These are phyloP conservation scores for Tolypocladium pustulatum DNA, from an alignment of 2,329 filamentous ascomycete genomes.

Conservation along the genomic window DNA sequence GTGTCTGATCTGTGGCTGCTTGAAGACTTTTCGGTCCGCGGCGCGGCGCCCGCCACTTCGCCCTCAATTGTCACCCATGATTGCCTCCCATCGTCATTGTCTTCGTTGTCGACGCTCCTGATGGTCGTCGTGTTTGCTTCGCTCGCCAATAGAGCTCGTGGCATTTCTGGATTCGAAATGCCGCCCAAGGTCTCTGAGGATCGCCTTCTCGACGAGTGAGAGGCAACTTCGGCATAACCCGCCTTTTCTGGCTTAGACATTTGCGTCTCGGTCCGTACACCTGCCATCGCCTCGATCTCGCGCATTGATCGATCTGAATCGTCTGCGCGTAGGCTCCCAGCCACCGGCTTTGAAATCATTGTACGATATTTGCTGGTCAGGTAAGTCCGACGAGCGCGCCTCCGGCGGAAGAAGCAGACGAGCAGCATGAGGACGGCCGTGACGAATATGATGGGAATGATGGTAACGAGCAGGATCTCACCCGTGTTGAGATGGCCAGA, in stretches of 20 bases:
- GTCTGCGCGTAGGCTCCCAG: conserved; percentile 15
- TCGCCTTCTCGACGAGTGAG: conserved; percentile 11
- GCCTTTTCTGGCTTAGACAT: conserved; percentile 9
- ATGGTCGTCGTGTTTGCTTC: conserved; percentile 11
- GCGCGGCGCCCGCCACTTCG: conserved; percentile 10
- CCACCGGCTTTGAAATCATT: conserved; percentile 22
- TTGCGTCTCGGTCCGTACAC: conserved; percentile 6
- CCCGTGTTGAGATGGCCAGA: conserved; percentile 16
- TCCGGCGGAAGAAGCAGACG: conserved; percentile 22
- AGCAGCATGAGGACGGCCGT: conserved; percentile 21
- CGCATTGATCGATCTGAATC: conserved; percentile 13
- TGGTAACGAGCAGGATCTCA: conserved; percentile 30
- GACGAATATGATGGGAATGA: conserved; percentile 30
- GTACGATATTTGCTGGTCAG: conserved; percentile 17
- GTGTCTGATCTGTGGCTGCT: conserved; percentile 14
- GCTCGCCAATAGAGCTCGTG: conserved; percentile 13
- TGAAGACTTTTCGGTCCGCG: conserved; percentile 14
- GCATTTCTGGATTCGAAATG: conserved; percentile 12
- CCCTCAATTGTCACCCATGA: conserved; percentile 26
- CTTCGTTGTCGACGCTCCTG: conserved; percentile 9
- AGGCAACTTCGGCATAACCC: conserved; percentile 13
- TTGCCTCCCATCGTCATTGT: conserved; percentile 14
- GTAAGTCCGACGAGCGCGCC: conserved; percentile 16
- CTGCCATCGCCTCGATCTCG: conserved; percentile 9
- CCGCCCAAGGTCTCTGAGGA: conserved; percentile 17